Evolutionary conservation across 768 basidiomycete species (phyloP).

Genomic region (Amanita thiersii): DNA sequence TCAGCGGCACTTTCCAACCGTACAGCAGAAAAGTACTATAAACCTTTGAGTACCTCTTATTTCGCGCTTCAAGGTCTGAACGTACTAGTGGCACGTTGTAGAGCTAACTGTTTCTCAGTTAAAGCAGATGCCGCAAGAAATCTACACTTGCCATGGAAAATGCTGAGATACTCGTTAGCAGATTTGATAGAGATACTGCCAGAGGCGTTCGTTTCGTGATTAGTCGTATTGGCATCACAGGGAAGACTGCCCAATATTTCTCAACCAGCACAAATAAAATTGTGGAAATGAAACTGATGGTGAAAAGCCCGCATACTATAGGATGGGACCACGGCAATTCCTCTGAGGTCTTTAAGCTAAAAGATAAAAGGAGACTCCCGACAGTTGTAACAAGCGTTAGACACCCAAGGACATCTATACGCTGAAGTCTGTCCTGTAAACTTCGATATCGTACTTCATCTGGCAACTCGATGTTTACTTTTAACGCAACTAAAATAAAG

Average conservation of each 20-base stretch:
- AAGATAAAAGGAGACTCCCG: slow-evolving; percentile 66
- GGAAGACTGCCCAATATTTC: slow-evolving; percentile 67
- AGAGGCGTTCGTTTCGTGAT: slow-evolving; percentile 74
- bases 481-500: slow-evolving; percentile 58
- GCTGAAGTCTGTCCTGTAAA: slow-evolving; percentile 54
- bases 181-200: slow-evolving; percentile 72
- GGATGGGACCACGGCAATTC: slow-evolving; percentile 72
- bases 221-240: slow-evolving; percentile 84
- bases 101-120: too few relatives aligned
- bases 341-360: slow-evolving; percentile 72
- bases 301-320: slow-evolving; percentile 58
- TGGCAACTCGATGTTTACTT: slow-evolving; percentile 76
- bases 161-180: slow-evolving; percentile 67
- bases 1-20: slow-evolving; percentile 56
- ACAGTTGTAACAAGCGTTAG: slow-evolving; percentile 68
- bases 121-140: slow-evolving; percentile 7
- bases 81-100: slow-evolving; percentile 80
- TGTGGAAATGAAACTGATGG: slow-evolving; percentile 44
- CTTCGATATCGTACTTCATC: slow-evolving; percentile 52
- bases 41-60: slow-evolving; percentile 8
- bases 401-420: slow-evolving; percentile 83
- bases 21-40: slow-evolving; percentile 79
- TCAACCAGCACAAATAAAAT: slow-evolving; percentile 72
- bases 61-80: slow-evolving; percentile 10
- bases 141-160: slow-evolving; percentile 64